phyloP scores from a whole-genome alignment of 2,329 filamentous ascomycete genomes.

The Trichoderma afroharzianum region DNA sequence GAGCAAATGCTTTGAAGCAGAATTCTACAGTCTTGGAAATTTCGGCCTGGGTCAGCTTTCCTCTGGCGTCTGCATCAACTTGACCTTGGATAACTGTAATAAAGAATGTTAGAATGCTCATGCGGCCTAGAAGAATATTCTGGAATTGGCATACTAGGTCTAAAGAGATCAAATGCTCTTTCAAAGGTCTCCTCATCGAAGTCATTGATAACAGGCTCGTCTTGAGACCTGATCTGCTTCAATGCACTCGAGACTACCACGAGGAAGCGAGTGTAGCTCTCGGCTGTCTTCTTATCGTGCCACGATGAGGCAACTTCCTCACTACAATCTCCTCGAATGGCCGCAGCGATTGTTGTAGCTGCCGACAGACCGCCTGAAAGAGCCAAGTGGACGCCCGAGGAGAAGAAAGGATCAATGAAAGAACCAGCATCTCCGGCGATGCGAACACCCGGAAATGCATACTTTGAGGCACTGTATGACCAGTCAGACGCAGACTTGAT shows the following conservation, averaged over 20 bases:
- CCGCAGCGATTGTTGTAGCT: constrained; percentile 41
- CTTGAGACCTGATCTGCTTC: constrained; percentile 38
- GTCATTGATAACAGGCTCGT: constrained; percentile 39
- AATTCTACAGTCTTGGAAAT: constrained; percentile 33
- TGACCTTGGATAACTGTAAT: constrained; percentile 38
- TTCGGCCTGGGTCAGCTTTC: constrained; percentile 30
- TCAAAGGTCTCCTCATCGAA: constrained; percentile 42
- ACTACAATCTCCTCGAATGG: constrained; percentile 34
- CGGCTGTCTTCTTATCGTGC: constrained; percentile 44
- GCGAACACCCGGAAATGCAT: constrained; percentile 38
- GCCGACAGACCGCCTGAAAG: constrained; percentile 42
- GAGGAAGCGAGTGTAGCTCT: constrained; percentile 47
- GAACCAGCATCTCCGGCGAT: constrained; percentile 45
- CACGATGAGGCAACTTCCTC: constrained; percentile 37
- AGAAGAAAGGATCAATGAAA: constrained; percentile 50
- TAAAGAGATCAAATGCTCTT: constrained; percentile 39
- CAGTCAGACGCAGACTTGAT: constrained; percentile 44
- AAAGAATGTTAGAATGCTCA: background rate
- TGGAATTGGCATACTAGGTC: constrained; percentile 20
- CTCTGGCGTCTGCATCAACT: constrained; percentile 26
- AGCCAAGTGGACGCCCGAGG: constrained; percentile 46
- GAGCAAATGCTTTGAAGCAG: constrained; percentile 30
- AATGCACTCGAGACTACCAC: constrained; percentile 25
- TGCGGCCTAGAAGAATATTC: background rate
- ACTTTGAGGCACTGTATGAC: constrained; percentile 44